Percentiles rank a stretch among this genome's conserved stretches.
phyloP scores from a whole-genome alignment of 2,329 filamentous ascomycete species.

The Aspergillus brasiliensis region DNA sequence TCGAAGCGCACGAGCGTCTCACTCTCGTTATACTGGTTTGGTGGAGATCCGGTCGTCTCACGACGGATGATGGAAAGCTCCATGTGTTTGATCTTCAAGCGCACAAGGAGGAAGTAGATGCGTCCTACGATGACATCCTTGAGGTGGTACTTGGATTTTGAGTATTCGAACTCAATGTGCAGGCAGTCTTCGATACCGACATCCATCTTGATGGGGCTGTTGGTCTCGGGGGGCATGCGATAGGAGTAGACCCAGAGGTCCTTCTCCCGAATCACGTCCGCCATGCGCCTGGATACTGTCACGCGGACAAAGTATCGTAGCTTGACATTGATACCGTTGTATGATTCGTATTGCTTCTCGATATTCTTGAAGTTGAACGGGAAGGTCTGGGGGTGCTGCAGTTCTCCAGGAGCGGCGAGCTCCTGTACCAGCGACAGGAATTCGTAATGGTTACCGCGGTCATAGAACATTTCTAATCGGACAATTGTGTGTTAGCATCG shows the following conservation, averaged over 20 bases:
- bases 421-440: slow-evolving; percentile 97
- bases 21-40: slow-evolving; percentile 99
- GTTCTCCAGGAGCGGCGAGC: slow-evolving; percentile 91
- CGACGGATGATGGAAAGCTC: slow-evolving; percentile 95
- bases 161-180: slow-evolving; percentile 99
- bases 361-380: slow-evolving; percentile 99
- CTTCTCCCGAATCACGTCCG: slow-evolving; percentile 97
- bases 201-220: slow-evolving; percentile 99
- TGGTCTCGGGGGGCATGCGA: slow-evolving; percentile 95
- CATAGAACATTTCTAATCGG: slow-evolving; percentile 97
- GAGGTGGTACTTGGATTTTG: slow-evolving; percentile 97
- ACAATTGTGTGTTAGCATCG: background rate
- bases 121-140: slow-evolving; percentile 98
- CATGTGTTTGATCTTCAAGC: slow-evolving; percentile 99
- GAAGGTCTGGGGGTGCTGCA: slow-evolving; percentile 97
- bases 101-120: slow-evolving; percentile 96
- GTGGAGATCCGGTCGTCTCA: slow-evolving; percentile 93
- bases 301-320: slow-evolving; percentile 97
- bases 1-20: slow-evolving; percentile 97
- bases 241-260: slow-evolving; percentile 99
- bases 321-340: slow-evolving; percentile 99
- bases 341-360: slow-evolving; percentile 99
- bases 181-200: slow-evolving; percentile 98
- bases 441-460: slow-evolving; percentile 98
- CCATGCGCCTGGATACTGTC: slow-evolving; percentile 94